Percentiles rank a stretch among this genome's conserved stretches.
These are phyloP conservation scores for Theileria equi DNA, from an alignment of 169 alveolate genomes.

Conservation along the genomic window DNA sequence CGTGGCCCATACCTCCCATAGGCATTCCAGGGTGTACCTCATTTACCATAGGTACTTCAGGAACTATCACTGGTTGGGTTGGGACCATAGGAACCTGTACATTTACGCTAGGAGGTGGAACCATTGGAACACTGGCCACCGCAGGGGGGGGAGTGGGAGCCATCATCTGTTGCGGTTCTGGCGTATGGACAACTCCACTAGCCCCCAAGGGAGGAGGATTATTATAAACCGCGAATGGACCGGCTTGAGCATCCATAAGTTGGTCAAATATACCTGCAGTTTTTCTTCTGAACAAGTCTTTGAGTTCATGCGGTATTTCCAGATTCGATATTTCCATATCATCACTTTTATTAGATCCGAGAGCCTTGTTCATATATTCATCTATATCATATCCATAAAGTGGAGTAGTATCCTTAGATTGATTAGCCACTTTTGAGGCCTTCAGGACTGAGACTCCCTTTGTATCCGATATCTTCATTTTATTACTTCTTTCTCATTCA, in stretches of 20 bases:
- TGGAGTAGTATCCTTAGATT: too few species aligned
- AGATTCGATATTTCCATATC: constrained; percentile 9
- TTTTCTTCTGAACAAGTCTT: constrained; percentile 1
- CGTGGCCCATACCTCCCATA: constrained; percentile 2
- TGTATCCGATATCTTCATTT: too few species aligned
- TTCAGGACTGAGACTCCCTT: too few species aligned
- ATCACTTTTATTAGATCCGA: neutral
- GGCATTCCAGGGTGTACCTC: neutral
- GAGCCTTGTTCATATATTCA: constrained; percentile 12
- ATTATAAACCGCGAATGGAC: constrained; percentile 30
- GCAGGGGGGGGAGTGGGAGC: neutral
- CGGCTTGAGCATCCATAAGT: constrained; percentile 25
- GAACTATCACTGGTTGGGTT: neutral
- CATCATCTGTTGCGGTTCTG: neutral
- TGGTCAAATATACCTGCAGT: constrained; percentile 14
- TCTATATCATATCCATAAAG: constrained; percentile 13
- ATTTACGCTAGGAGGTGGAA: constrained; percentile 4
- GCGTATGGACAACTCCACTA: constrained; percentile 10
- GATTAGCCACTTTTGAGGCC: too few species aligned
- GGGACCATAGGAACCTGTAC: neutral
- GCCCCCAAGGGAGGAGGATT: constrained; percentile 20
- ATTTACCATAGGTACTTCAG: constrained; percentile 8
- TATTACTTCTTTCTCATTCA: too few species aligned
- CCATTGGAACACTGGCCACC: neutral
- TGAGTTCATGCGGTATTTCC: constrained; percentile 1